A percentile compares a stretch with the other conserved stretches of the same genome.
phyloP scores from a whole-genome alignment of 2,329 filamentous ascomycete genomes.

The Aspergillus phoenicis region DNA sequence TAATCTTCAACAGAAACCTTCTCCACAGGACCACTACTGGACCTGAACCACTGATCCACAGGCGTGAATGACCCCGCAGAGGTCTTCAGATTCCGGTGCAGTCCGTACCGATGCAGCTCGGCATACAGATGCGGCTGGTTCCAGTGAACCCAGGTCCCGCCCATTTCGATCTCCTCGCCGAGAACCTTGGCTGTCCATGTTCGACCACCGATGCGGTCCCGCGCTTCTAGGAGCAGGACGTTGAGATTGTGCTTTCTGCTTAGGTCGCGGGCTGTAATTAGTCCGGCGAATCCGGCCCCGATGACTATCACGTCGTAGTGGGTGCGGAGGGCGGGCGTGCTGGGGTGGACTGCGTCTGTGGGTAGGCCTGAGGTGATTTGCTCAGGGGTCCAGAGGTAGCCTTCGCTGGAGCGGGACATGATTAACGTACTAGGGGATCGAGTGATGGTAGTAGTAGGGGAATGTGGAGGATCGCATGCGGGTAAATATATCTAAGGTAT shows the following conservation, averaged over 20 bases:
- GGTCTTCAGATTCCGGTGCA: slow-evolving; percentile 21
- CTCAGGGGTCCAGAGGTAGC: slow-evolving; percentile 11
- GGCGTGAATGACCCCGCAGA: slow-evolving; percentile 19
- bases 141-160: slow-evolving; percentile 48
- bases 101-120: slow-evolving; percentile 32
- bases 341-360: slow-evolving; percentile 11
- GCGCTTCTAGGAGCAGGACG: slow-evolving; percentile 42
- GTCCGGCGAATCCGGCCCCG: slow-evolving; percentile 37
- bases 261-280: slow-evolving; percentile 36
- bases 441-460: neutral
- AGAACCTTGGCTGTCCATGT: slow-evolving; percentile 43
- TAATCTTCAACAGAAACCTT: neutral
- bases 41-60: slow-evolving; percentile 17
- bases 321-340: neutral
- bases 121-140: slow-evolving; percentile 32
- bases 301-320: slow-evolving; percentile 37
- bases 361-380: slow-evolving; percentile 13
- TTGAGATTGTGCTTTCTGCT: slow-evolving; percentile 12
- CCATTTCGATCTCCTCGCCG: slow-evolving; percentile 45
- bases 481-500: too few relatives aligned
- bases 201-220: slow-evolving; percentile 48
- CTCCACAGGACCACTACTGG: neutral
- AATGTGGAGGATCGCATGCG: neutral
- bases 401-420: slow-evolving; percentile 12
- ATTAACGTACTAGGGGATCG: neutral